Conservation (phyloP, 2,329 filamentous ascomycete genomes). For the Fusarium sacchari region DNA sequence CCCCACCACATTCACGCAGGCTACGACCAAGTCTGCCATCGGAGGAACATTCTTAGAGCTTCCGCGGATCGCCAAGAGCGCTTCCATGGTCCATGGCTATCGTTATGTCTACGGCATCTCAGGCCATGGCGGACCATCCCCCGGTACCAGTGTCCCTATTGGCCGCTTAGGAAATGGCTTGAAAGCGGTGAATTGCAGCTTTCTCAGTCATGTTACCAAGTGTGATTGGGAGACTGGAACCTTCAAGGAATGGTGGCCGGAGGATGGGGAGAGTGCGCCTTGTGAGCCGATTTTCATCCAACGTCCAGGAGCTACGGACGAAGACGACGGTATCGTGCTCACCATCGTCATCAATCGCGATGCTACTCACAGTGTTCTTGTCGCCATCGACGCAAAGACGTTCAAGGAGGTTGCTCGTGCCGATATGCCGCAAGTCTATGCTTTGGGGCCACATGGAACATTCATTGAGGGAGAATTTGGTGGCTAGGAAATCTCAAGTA, state of each 20-base stretch:
- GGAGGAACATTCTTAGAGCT: neutral
- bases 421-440: neutral
- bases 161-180: neutral
- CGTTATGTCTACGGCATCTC: neutral
- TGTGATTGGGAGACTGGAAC: neutral
- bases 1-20: neutral
- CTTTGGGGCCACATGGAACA: neutral
- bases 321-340: neutral
- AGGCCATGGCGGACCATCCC: neutral
- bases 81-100: neutral
- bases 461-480: neutral
- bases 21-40: neutral
- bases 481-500: rapidly evolving
- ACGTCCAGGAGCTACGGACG: neutral
- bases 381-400: neutral
- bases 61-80: neutral
- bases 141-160: neutral
- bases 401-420: neutral
- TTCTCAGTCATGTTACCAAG: neutral
- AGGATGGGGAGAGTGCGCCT: neutral
- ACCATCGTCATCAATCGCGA: neutral
- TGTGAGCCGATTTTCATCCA: neutral
- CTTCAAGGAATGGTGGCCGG: neutral
- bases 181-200: neutral
- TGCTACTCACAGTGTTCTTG: neutral